Evolutionary conservation across 495 filamentous ascomycete species (phyloP), one percentile per base, ranked within the genome.

Genomic region (Penicillium cinerascens): DNA sequence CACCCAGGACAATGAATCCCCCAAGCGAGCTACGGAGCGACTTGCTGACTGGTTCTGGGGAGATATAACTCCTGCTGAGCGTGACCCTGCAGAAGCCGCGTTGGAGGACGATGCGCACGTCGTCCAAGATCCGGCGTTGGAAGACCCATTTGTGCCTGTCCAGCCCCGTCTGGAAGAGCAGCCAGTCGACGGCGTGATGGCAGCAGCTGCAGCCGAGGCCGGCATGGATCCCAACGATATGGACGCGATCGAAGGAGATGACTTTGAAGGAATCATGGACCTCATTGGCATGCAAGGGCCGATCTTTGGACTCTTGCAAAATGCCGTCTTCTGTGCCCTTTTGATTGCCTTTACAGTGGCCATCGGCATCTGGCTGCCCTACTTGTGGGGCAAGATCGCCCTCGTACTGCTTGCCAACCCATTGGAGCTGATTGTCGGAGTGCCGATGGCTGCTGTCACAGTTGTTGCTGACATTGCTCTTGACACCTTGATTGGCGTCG

Each of bases 241-340:
- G 41, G 82, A 84, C 55, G 80, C 72, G 29, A 70, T 82, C 29
- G 93, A 97, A 56, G 89, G 86, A 9, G 93, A 99, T 69, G 93
- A 99, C 59, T 82, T 99, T n/a, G 93, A 99, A 66, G 93, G 93
- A 6, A 89, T 99, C 43, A 80, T 97, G 76, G 93, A 99, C 64
- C 80, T 99, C 10, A 85, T 99, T 29, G 93, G 93, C 43, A 93
- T 99, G 87, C 88, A 95, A 59, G 93, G 93, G 0, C 95, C 95
- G 1, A 74, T 97, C 3, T 85, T 87, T 33, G 90, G 89, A 18
- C 77, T 99, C 7, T 81, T 97, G 55, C 93, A 97, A 63, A 97
- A 97, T 56, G 91, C 85, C 33, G 86, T 96, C 36, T 97, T 99
- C 67, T 92, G 91, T 60, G 87, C 88, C 23, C 83, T 96, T 49